Evolutionary conservation across 2,329 filamentous ascomycete genomes (phyloP).

Genomic region (Whalleya microplaca): DNA sequence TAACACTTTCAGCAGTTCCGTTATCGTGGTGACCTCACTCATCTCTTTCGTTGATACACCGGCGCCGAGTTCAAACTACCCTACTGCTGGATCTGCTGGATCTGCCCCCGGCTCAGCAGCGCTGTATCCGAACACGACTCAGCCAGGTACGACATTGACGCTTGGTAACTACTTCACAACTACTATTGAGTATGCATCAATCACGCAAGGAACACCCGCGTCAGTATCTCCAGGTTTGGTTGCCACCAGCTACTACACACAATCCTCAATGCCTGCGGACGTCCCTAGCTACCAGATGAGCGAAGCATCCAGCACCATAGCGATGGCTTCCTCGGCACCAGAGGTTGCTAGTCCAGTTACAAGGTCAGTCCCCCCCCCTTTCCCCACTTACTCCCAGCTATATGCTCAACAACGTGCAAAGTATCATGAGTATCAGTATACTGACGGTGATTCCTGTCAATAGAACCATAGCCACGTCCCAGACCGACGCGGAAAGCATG

Average conservation of each 20-base stretch:
- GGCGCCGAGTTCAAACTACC: slow-evolving; percentile 15
- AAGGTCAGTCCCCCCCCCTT: slow-evolving; percentile 27
- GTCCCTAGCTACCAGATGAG: slow-evolving; percentile 36
- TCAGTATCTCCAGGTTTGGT: slow-evolving; percentile 23
- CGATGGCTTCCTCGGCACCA: slow-evolving; percentile 10
- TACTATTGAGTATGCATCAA: slow-evolving; percentile 30
- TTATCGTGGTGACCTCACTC: slow-evolving; percentile 30
- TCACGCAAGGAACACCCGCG: slow-evolving; percentile 21
- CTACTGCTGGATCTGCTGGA: slow-evolving; percentile 10
- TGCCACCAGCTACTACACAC: slow-evolving; percentile 26
- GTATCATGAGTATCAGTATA: slow-evolving; percentile 3
- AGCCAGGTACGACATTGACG: slow-evolving; percentile 31
- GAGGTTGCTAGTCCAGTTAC: slow-evolving; percentile 12
- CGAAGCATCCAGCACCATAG: slow-evolving; percentile 24
- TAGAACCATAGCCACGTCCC: slow-evolving; percentile 4
- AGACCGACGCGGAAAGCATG: background rate
- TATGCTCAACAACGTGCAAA: slow-evolving; percentile 5
- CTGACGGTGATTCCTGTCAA: slow-evolving; percentile 20
- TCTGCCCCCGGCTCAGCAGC: slow-evolving; percentile 15
- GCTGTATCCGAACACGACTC: slow-evolving; percentile 9
- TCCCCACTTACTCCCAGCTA: background rate
- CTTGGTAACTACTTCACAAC: slow-evolving; percentile 35
- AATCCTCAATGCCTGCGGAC: slow-evolving; percentile 19
- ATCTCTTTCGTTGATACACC: slow-evolving; percentile 34
- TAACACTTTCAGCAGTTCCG: slow-evolving; percentile 30